These are phyloP conservation scores for Dictyostelium capitatum DNA, from an alignment of 78 protist species.

Conservation along the genomic window DNA sequence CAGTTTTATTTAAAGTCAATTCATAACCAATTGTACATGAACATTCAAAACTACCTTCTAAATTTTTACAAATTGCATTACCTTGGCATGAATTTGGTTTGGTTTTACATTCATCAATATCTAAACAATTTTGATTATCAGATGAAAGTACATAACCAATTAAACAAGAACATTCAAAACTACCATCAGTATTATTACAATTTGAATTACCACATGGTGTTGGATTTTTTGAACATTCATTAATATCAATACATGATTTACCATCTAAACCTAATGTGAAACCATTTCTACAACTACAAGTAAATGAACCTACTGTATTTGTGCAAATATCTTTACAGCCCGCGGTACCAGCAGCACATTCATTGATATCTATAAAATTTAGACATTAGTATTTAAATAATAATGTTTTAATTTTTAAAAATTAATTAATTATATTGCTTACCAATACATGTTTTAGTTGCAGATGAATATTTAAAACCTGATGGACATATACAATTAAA, in stretches of 20 bases:
- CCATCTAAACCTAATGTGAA: not conserved
- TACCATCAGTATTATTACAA: slow-evolving; percentile 1
- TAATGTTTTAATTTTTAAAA: too few relatives aligned
- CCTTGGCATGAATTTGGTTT: not conserved
- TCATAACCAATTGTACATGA: not conserved
- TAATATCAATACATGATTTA: not conserved
- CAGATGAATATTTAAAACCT: not conserved
- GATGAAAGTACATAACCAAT: not conserved
- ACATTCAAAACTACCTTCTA: not conserved
- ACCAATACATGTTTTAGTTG: not conserved
- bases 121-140: not conserved
- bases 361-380: too few relatives aligned
- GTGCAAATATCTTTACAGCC: not conserved
- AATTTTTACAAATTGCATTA: not conserved
- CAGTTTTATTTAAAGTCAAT: not conserved
- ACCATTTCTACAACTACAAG: too few relatives aligned
- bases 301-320: not conserved
- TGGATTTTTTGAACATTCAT: slow-evolving; percentile 11
- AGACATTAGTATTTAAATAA: too few relatives aligned
- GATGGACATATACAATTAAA: not conserved
- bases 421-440: too few relatives aligned
- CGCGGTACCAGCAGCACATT: not conserved
- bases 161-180: not conserved
- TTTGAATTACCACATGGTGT: too few relatives aligned
- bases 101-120: slow-evolving; percentile 2